phyloP scores from a whole-genome alignment of 2,329 filamentous ascomycete genomes.

The Didymella sp. region DNA sequence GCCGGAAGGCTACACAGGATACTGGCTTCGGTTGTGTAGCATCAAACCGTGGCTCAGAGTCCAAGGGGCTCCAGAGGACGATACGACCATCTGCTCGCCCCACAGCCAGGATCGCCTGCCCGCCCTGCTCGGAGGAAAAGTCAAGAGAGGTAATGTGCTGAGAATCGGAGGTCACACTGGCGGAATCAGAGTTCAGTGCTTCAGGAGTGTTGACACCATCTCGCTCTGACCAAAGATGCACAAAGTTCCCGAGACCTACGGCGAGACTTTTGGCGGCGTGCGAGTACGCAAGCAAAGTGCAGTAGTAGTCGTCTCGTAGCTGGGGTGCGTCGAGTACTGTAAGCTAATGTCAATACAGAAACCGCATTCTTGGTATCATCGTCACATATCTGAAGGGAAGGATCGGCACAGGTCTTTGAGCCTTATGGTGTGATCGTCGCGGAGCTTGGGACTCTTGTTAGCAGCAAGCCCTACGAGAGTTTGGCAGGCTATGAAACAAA shows the following conservation, averaged over 20 bases:
- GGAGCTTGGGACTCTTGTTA: conserved; percentile 28
- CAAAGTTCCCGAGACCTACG: conserved; percentile 77
- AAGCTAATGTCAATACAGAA: conserved; percentile 41
- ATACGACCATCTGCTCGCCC: conserved; percentile 80
- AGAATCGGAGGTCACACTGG: conserved; percentile 32
- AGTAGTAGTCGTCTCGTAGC: conserved; percentile 95
- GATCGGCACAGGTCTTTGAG: conserved; percentile 62
- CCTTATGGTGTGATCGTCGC: conserved; percentile 35
- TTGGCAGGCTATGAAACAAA: conserved; percentile 36
- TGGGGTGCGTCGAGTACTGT: conserved; percentile 87
- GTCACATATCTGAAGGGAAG: conserved; percentile 76
- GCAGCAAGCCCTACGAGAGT: conserved; percentile 23
- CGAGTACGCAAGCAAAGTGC: conserved; percentile 87
- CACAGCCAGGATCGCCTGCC: conserved; percentile 81
- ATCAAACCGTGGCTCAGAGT: conserved; percentile 75
- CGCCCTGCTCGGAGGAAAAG: conserved; percentile 82
- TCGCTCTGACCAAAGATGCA: conserved; percentile 89
- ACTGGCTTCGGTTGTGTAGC: conserved; percentile 74
- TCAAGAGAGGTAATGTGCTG: conserved; percentile 79
- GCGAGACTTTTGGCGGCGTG: conserved; percentile 76
- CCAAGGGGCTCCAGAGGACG: conserved; percentile 77
- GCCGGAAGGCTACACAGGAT: conserved; percentile 83
- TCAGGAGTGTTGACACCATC: conserved; percentile 68
- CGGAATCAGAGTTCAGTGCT: conserved; percentile 59
- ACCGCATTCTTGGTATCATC: neutral